These are phyloP conservation scores for Termitomyces bulborhizus DNA, from an alignment of 768 basidiomycete species.

Conservation along the genomic window DNA sequence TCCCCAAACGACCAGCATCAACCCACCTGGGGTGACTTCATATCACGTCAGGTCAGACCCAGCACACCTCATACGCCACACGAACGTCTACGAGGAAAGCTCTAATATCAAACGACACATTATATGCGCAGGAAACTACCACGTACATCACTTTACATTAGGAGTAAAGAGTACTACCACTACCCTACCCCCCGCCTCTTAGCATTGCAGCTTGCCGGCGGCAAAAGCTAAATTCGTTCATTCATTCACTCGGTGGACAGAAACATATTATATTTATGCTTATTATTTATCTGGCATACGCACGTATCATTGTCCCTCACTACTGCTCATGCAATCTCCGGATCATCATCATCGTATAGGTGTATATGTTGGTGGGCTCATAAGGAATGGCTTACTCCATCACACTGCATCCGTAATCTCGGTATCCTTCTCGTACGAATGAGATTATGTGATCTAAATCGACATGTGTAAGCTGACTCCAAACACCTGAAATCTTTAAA, in stretches of 20 bases:
- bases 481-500: too few species aligned
- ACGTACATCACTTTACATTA: too few species aligned
- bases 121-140: too few species aligned
- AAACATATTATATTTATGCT: background rate
- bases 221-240: too few species aligned
- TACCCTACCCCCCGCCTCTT: too few species aligned
- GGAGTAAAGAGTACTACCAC: too few species aligned
- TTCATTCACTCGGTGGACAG: background rate
- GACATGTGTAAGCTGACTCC: background rate
- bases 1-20: background rate
- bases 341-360: background rate
- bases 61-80: too few species aligned
- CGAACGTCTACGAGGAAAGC: too few species aligned
- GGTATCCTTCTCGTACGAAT: slow-evolving; percentile 59
- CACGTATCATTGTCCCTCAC: background rate
- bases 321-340: background rate
- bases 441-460: slow-evolving; percentile 55
- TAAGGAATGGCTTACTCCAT: slow-evolving; percentile 18
- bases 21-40: slow-evolving; percentile 28
- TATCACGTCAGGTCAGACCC: slow-evolving; percentile 24
- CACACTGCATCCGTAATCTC: slow-evolving; percentile 48
- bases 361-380: background rate
- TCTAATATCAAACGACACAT: too few species aligned
- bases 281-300: background rate
- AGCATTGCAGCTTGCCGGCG: too few species aligned